phyloP scores from a whole-genome alignment of 345 rosid species.

The Eucalyptus sp. region DNA sequence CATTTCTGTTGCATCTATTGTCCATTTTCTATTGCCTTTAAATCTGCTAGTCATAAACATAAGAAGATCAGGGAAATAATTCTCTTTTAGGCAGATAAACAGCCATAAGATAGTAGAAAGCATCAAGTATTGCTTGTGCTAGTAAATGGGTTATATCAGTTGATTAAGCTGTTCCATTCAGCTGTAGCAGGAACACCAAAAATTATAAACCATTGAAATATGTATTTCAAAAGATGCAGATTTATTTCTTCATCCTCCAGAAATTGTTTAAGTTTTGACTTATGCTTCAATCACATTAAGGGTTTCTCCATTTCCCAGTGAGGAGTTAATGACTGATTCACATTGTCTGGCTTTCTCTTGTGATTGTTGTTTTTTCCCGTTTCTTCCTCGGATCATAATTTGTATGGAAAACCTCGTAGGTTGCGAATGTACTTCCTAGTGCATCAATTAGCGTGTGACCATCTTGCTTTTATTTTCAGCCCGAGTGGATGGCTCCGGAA shows the following conservation, averaged over 20 bases:
- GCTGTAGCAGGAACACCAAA: background rate
- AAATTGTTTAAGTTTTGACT: background rate
- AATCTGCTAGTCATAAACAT: background rate
- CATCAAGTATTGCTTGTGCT: background rate
- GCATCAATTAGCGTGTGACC: background rate
- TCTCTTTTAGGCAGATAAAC: background rate
- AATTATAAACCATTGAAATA: background rate
- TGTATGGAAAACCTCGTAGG: background rate
- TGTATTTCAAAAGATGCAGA: background rate
- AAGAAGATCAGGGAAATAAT: background rate
- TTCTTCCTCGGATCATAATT: background rate
- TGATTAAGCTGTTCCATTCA: background rate
- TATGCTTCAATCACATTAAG: background rate
- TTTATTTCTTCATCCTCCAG: background rate
- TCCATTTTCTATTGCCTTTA: background rate
- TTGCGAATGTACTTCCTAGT: background rate
- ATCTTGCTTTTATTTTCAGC: slow-evolving; percentile 45
- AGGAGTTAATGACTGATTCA: background rate
- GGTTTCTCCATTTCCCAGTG: background rate
- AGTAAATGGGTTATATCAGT: background rate
- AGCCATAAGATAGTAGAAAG: background rate
- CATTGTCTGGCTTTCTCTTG: background rate
- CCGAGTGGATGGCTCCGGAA: slow-evolving; percentile 99
- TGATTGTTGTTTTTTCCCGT: background rate
- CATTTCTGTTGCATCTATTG: background rate